Percentiles rank a stretch among this genome's conserved stretches.
phyloP scores from a whole-genome alignment of 2,329 filamentous ascomycete genomes.

The Apiospora phragmitis region DNA sequence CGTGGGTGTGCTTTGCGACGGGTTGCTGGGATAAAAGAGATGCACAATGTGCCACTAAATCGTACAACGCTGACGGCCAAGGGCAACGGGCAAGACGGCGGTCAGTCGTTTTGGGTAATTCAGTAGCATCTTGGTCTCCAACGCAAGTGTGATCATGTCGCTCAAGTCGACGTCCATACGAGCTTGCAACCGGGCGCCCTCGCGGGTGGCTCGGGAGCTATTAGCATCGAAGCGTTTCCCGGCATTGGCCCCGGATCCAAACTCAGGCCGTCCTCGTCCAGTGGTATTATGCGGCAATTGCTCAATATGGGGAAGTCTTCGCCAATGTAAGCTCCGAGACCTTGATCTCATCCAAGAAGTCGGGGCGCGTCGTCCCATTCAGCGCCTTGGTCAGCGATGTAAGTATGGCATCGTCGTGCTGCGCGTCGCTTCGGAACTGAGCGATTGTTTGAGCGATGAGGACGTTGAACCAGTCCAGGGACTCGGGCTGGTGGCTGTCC shows the following conservation, averaged over 20 bases:
- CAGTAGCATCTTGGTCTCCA: conserved; percentile 90
- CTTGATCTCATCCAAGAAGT: conserved; percentile 90
- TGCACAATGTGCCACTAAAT: conserved; percentile 91
- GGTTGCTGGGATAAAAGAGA: conserved; percentile 86
- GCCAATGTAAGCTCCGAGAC: conserved; percentile 89
- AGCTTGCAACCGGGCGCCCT: conserved; percentile 81
- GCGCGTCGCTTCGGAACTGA: conserved; percentile 89
- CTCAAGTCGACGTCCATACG: conserved; percentile 96
- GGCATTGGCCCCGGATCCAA: conserved; percentile 42
- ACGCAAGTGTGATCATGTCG: conserved; percentile 90
- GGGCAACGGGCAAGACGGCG: conserved; percentile 84
- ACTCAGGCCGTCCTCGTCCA: conserved; percentile 73
- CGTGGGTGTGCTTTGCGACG: conserved; percentile 70
- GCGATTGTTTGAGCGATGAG: conserved; percentile 95
- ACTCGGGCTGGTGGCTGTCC: conserved; percentile 92
- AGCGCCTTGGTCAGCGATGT: conserved; percentile 80
- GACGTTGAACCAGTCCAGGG: conserved; percentile 98
- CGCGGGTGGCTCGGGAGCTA: conserved; percentile 47
- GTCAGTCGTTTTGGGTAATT: conserved; percentile 92
- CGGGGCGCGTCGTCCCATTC: conserved; percentile 83
- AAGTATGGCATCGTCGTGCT: conserved; percentile 87
- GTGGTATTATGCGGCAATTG: conserved; percentile 93
- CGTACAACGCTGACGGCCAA: conserved; percentile 88
- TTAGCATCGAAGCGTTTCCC: conserved; percentile 53
- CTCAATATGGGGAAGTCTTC: conserved; percentile 99